Evolutionary conservation across 306 rosid genomes (phyloP), one percentile per base, ranked within the genome.

Genomic region (Trichosanthes truncata): DNA sequence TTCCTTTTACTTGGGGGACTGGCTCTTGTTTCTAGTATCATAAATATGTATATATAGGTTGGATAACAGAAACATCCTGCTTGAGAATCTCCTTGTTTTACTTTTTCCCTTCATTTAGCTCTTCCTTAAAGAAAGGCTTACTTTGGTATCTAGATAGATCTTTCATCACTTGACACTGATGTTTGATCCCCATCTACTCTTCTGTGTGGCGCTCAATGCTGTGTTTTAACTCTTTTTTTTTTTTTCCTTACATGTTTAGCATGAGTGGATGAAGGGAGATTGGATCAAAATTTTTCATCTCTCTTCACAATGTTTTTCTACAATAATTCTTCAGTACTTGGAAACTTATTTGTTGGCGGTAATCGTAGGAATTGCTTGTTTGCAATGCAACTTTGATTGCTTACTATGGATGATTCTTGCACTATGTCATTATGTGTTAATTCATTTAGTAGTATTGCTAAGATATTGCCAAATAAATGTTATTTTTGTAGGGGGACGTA

Each of bases 401-500:
- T 21, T 71, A n/a, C 14, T 71, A n/a, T 12, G 38, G 38, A 5
- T 31, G 12, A 31, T 62, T 62, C 40, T 62, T 62, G 74, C 48
- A 38, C 74, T 20, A 67, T 29, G 45, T 51, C 78, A 17, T 9
- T 35, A 66, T 49, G 25, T 49, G 26, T 71, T 13, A 41, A 21
- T 71, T 68, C 75, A 68, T 68, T n/a, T 68, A 40, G 65, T 55
- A 11, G 67, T 33, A 12, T 21, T 52, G 31, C 57, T 76, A 17
- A 76, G 48, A 18, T 35, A 11, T 49, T 23, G 25, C 8, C 38
- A 38, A 41, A 33, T 57, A 79, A 57, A 74, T 52, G 21, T 82
- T 77, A 48, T 69, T 46, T 83, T 80, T 86, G 88, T 89, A 96
- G 99, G 99, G 61, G 99, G 98, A 67, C 84, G 84, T 81, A 96